Evolutionary conservation across 2,329 filamentous ascomycete genomes (phyloP), one percentile per base, ranked within the genome.

Genomic region (Metarhizium humberi): DNA sequence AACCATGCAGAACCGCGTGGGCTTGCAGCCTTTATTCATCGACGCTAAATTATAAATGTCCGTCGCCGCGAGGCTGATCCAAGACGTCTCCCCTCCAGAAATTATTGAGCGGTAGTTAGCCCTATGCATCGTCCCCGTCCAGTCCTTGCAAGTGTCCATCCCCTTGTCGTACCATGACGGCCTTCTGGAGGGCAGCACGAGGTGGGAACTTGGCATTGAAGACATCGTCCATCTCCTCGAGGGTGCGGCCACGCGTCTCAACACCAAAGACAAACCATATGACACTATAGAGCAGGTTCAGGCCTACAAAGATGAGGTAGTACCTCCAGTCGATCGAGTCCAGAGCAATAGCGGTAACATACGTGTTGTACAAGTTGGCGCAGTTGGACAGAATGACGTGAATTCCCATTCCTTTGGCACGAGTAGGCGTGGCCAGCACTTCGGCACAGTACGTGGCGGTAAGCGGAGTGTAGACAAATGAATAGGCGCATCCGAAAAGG

Each of bases 401-500:
- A 8, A 68, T 58, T n/a, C 62, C 63, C 65, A 67, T 71, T 10
- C 68, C 68, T 57, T 71, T 71, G 55, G 69, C 69, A 16, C 69
- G 63, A 4, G 64, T 70, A 1, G 64, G 61, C 4, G 66, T 69
- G 38, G 62, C 57, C 6, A 71, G 58, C 0, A 69, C 68, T 55
- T 71, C 69, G 0, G 66, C 69, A 29, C 68, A 69, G 51, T 70
- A 71, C 25, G 69, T 70, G 29, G 64, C 66, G 16, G 69, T 67
- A 2, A 79, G 66, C 0, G 77, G 75, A 0, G 76, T 80, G 71
- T 75, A 78, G 1, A 76, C 75, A 29, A 79, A 74, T 0, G 74
- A 77, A 61, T 78, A 79, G 1, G 76, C 73, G 34, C 78, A 73
- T 3, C 76, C 76, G 46, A 80, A 80, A 7, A 80, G 67, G 60